Evolutionary conservation across 352 stramenopile species (phyloP), one percentile per base, ranked within the genome.

Genomic region (Aphanomyces invadans): DNA sequence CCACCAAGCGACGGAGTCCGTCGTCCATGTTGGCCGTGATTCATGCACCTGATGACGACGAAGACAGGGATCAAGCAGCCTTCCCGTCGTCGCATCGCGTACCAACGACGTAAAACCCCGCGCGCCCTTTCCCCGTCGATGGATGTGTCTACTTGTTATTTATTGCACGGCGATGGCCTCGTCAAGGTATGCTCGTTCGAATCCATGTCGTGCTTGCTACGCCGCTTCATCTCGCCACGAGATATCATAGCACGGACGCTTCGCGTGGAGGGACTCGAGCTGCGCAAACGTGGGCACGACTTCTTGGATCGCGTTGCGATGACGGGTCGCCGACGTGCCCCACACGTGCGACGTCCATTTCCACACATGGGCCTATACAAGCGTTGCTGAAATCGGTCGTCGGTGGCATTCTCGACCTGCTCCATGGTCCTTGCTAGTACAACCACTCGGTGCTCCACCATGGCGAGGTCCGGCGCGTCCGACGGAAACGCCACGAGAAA

Each of bases 261-360:
- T 32, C 25, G 11, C 29, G n/a, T 26, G 15, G 4, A 57, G 49
- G 9, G 21, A 4, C 19, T 57, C 5, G 5, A 57, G 19, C 23
- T 57, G 49, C 19, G 49, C 49, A 57, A 33, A 32, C 49, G 49
- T 57, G 0, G 49, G 49, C n/a, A 57, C 12, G n/a, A 57, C 19
- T n/a, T 57, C 49, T 57, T 57, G 49, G 2, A 57, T 57, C 21
- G 36, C 29, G 19, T 57, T 57, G 25, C 25, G 15, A n/a, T 57
- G 49, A 15, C n/a, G 21, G 15, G 0, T 12, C 9, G 5, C 9
- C 11, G 7, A 11, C n/a, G 15, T 26, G 9, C 49, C 49, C 49
- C 49, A 57, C 19, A 38, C 29, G 19, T 57, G 49, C 7, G 11
- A 38, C 12, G 19, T 57, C 49, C 49, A 57, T 26, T 57, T 57